Evolutionary conservation across 257 asterid genomes (phyloP).

Genomic region (Ballota nigra): DNA sequence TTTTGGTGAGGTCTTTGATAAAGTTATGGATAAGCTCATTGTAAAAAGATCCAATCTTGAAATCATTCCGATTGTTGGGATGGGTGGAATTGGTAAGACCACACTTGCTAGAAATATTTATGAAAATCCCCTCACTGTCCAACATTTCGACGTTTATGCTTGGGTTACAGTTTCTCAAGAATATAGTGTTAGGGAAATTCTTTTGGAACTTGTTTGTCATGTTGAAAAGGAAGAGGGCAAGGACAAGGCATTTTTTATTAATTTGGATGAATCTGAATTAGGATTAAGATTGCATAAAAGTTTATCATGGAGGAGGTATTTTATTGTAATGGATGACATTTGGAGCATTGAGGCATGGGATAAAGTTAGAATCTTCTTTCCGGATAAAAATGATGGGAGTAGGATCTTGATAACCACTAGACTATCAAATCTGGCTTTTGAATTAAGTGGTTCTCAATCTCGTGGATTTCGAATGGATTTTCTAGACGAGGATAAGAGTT

Average conservation of each 20-base stretch:
- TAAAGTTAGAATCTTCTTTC: neutral
- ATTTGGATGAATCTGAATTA: neutral
- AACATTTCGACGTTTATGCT: constrained; percentile 6
- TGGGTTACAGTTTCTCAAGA: constrained; percentile 21
- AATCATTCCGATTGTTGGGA: constrained; percentile 15
- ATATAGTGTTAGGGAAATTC: neutral
- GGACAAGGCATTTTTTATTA: neutral
- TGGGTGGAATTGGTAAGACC: constrained; percentile 31
- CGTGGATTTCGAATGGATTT: neutral
- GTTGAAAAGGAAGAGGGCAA: neutral
- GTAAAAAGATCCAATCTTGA: neutral
- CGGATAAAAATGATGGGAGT: neutral
- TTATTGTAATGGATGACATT: constrained; percentile 9
- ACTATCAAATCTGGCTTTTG: neutral
- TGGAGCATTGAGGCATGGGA: constrained; percentile 11
- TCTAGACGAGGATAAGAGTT: constrained; percentile 10
- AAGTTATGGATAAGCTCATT: constrained; percentile 6
- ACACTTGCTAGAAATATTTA: constrained; percentile 20
- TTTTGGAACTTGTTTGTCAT: neutral
- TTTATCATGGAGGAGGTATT: constrained; percentile 1
- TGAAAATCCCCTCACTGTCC: neutral
- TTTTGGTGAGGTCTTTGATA: neutral
- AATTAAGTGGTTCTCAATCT: neutral
- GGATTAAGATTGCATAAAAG: constrained; percentile 5
- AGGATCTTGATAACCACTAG: constrained; percentile 21